Base-by-base conservation (phyloP, 192 early-diverging fungal species). In the Mortierella antarctica region DNA sequence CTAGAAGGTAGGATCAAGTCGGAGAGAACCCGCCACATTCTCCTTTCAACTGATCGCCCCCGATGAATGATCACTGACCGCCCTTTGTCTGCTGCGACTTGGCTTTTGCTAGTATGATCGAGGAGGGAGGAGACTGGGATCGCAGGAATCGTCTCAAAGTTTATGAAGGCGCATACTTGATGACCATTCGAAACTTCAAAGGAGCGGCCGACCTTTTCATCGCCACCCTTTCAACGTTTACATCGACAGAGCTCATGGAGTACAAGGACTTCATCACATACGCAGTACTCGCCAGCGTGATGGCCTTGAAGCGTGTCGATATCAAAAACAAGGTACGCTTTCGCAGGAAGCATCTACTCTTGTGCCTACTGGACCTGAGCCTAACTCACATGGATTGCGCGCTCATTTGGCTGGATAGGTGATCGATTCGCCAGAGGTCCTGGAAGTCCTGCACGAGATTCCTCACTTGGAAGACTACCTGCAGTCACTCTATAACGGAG, bases 51-150 rank as follows among this genome's bases (percentile, higher is more conserved):
- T 31, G 3, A 31, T 31, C 1, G 31, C 31, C 31, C 3, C 1
- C 31, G 31, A 31, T 31, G 31, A 31, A 31, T 31, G 31, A 31
- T 31, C 31, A 31, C 31, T 31, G 31, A 31, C 31, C 31, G 31
- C 31, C 31, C 31, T 31, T 31, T 31, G 31, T 31, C 31, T 31
- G 3, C 31, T 31, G 31, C 31, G 31, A 31, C 31, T 31, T 31
- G 31, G 31, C 31, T 31, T 23, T 57, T 4, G 23, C 6, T 70
- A 96, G 93, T 45, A 88, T 99, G 80, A 96, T 98, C 70, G 94
- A 99, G 79, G 95, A 98, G 86, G 96, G 97, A 55, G 98, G 98
- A 31, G 98, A 99, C 84, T 99, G 98, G 98, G 98, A 99, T 88
- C 91, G 98, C 54, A 91, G 98, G 67, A 99, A 99, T 87, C 90